A percentile compares a stretch with the other conserved stretches of the same genome.
Evolutionary conservation across 768 basidiomycete genomes (phyloP).

Genomic region (Termitomyces bulborhizus): DNA sequence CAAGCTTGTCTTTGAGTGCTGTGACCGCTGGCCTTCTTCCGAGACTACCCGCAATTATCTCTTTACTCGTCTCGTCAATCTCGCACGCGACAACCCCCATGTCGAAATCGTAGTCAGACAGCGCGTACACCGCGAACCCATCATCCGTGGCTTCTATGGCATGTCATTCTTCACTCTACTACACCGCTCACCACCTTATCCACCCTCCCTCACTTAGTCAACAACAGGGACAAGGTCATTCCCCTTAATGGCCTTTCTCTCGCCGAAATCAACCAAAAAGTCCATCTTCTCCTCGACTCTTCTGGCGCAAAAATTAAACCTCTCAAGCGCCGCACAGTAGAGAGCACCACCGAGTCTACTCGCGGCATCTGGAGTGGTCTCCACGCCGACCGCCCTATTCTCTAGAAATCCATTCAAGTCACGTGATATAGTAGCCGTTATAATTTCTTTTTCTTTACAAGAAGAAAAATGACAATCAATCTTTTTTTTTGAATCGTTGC

Average conservation of each 20-base stretch:
- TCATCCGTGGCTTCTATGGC: slow-evolving; percentile 83
- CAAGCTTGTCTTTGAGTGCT: slow-evolving; percentile 86
- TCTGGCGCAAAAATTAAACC: slow-evolving; percentile 83
- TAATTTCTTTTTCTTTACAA: background rate
- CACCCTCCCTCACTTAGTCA: slow-evolving; percentile 46
- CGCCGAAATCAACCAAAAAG: slow-evolving; percentile 68
- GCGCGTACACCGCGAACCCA: slow-evolving; percentile 69
- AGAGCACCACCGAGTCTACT: slow-evolving; percentile 73
- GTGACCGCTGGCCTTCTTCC: slow-evolving; percentile 78
- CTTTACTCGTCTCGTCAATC: slow-evolving; percentile 48
- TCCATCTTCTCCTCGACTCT: slow-evolving; percentile 78
- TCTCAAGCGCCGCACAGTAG: slow-evolving; percentile 69
- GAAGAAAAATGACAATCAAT: slow-evolving; percentile 1
- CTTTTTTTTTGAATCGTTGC: no score
- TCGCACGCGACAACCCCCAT: slow-evolving; percentile 73
- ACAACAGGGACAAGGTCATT: slow-evolving; percentile 85
- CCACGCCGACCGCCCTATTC: slow-evolving; percentile 62
- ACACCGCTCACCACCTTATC: slow-evolving; percentile 2
- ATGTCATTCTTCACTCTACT: slow-evolving; percentile 1
- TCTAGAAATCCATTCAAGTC: slow-evolving; percentile 10
- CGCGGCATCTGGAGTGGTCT: slow-evolving; percentile 90
- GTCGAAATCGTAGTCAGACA: slow-evolving; percentile 82
- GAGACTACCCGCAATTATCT: slow-evolving; percentile 66
- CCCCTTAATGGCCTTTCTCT: slow-evolving; percentile 72
- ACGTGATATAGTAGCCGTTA: slow-evolving; percentile 20